A percentile compares a stretch with the other conserved stretches of the same genome.
Evolutionary conservation across 306 rosid genomes (phyloP).

Genomic region (Ceratonia siliqua): DNA sequence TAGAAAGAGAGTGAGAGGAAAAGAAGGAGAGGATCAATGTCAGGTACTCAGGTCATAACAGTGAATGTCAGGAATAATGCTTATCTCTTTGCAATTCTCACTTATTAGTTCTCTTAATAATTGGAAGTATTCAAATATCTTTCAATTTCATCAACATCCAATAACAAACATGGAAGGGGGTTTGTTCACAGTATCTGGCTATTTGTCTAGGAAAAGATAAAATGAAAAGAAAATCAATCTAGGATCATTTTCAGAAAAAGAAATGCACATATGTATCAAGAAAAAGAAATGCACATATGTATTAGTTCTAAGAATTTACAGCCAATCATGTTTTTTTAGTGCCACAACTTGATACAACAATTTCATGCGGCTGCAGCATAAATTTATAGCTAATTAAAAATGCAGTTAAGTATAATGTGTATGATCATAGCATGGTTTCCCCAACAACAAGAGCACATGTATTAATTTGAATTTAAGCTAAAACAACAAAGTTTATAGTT

Average conservation of each 20-base stretch:
- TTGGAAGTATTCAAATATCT: background rate
- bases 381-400: background rate
- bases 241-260: background rate
- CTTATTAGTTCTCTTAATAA: background rate
- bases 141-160: background rate
- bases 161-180: background rate
- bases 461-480: background rate
- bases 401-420: background rate
- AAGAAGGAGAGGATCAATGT: background rate
- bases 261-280: background rate
- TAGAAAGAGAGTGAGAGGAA: background rate
- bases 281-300: background rate
- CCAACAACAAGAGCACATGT: background rate
- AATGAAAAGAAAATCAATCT: background rate
- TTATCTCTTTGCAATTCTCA: background rate
- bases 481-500: background rate
- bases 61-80: background rate
- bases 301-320: constrained; percentile 2
- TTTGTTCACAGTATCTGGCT: background rate
- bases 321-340: background rate
- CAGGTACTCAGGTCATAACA: constrained; percentile 7
- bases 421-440: background rate
- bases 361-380: background rate
- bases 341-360: background rate
- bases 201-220: background rate